Conservation (phyloP, 768 basidiomycete genomes). For the Serendipita vermifera region DNA sequence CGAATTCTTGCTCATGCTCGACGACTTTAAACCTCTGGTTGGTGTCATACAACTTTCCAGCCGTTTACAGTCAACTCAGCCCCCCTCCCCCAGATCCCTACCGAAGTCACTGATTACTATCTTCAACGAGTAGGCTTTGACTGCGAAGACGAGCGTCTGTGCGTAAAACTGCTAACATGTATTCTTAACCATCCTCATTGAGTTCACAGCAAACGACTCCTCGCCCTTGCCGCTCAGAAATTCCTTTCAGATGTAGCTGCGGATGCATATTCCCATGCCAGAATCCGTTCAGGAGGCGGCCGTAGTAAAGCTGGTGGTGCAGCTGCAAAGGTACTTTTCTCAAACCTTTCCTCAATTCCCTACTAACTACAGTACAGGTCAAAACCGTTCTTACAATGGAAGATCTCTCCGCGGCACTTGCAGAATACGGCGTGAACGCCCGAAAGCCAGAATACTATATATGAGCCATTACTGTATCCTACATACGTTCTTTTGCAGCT, state of each 20-base stretch:
- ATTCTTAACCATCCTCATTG: neutral
- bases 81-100: slow-evolving; percentile 57
- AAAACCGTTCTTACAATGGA: slow-evolving; percentile 96
- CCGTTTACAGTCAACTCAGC: neutral
- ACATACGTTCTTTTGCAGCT: slow-evolving; percentile 1
- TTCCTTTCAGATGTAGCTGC: slow-evolving; percentile 94
- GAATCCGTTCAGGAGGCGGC: slow-evolving; percentile 63
- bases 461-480: slow-evolving; percentile 22
- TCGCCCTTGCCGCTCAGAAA: slow-evolving; percentile 93
- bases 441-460: slow-evolving; percentile 92
- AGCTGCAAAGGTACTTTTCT: slow-evolving; percentile 43
- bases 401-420: slow-evolving; percentile 79
- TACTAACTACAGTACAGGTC: slow-evolving; percentile 59
- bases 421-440: slow-evolving; percentile 92
- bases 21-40: slow-evolving; percentile 92
- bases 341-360: neutral
- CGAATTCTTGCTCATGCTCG: slow-evolving; percentile 90
- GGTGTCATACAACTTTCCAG: slow-evolving; percentile 19
- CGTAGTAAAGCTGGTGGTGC: slow-evolving; percentile 48
- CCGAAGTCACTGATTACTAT: slow-evolving; percentile 96
- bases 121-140: slow-evolving; percentile 93
- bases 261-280: slow-evolving; percentile 95
- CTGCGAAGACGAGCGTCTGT: slow-evolving; percentile 88
- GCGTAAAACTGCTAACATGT: slow-evolving; percentile 20
- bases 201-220: slow-evolving; percentile 64